Evolutionary conservation across 495 filamentous ascomycete genomes (phyloP).

Genomic region (Penicillium maclennaniae): DNA sequence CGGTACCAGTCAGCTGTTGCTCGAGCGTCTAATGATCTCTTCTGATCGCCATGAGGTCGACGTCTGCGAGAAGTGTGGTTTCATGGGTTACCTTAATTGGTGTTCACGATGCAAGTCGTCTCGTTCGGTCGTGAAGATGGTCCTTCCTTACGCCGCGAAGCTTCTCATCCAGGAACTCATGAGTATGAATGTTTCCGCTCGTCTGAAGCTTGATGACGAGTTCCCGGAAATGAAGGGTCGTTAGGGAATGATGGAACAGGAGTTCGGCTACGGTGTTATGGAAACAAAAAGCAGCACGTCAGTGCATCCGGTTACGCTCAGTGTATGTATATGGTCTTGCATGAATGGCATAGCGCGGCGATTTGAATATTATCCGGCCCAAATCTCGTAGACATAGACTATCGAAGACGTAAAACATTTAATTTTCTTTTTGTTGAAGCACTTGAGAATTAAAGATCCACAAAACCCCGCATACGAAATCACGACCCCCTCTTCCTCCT

Average conservation of each 20-base stretch:
- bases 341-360: conserved; percentile 34
- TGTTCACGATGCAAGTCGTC: conserved; percentile 86
- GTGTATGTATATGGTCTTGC: conserved; percentile 15
- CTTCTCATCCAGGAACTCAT: conserved; percentile 92
- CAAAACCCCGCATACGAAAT: neutral
- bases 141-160: conserved; percentile 98
- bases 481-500: neutral
- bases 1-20: conserved; percentile 83
- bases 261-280: conserved; percentile 13
- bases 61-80: conserved; percentile 85
- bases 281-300: conserved; percentile 8
- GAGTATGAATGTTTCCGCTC: conserved; percentile 94
- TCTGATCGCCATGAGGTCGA: conserved; percentile 88
- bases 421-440: conserved; percentile 1
- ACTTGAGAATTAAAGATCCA: neutral
- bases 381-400: neutral
- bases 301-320: conserved; percentile 6
- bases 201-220: conserved; percentile 83
- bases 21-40: conserved; percentile 92
- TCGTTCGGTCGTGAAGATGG: conserved; percentile 78
- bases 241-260: conserved; percentile 12
- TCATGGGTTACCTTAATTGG: conserved; percentile 92
- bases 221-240: conserved; percentile 61
- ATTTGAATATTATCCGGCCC: conserved; percentile 14
- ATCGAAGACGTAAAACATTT: neutral